phyloP scores from a whole-genome alignment of 2,329 filamentous ascomycete genomes.

The Lasiodiplodia gonubiensis region DNA sequence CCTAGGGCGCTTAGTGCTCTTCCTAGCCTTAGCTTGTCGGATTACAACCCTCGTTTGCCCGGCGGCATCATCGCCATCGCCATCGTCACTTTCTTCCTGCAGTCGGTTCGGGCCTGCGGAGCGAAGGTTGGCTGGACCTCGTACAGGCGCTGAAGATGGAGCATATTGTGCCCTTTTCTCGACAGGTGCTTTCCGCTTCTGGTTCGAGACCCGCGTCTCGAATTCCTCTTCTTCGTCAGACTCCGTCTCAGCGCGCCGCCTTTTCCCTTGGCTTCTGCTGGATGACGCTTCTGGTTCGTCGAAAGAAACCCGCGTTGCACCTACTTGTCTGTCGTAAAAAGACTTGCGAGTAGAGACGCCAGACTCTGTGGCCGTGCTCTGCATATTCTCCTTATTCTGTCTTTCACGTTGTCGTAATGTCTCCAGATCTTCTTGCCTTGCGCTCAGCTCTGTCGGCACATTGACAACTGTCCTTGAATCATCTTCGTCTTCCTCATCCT shows the following conservation, averaged over 20 bases:
- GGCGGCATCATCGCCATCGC: not conserved
- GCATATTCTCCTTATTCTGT: conserved; percentile 29
- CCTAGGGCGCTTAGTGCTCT: too few species aligned
- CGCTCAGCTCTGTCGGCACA: conserved; percentile 18
- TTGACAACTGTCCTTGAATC: conserved; percentile 26
- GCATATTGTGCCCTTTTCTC: conserved; percentile 29
- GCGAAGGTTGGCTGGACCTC: not conserved
- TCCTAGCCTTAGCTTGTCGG: conserved; percentile 13
- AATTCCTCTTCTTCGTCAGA: conserved; percentile 51
- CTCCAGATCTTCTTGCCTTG: conserved; percentile 29
- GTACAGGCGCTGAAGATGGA: not conserved
- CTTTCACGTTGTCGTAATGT: conserved; percentile 30
- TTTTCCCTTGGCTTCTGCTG: conserved; percentile 34
- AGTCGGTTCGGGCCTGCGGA: not conserved
- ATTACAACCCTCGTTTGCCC: not conserved
- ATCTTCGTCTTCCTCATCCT: conserved; percentile 34
- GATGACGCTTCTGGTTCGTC: conserved; percentile 38
- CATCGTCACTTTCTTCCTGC: not conserved
- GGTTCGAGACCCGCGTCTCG: conserved; percentile 42
- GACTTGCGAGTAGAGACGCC: conserved; percentile 29
- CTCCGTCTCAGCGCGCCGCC: conserved; percentile 35
- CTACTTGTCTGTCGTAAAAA: conserved; percentile 50
- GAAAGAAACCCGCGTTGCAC: conserved; percentile 45
- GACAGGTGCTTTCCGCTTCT: conserved; percentile 40
- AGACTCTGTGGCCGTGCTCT: not conserved